Evolutionary conservation across 768 basidiomycete species (phyloP).

Genomic region (Russula ochroleuca): DNA sequence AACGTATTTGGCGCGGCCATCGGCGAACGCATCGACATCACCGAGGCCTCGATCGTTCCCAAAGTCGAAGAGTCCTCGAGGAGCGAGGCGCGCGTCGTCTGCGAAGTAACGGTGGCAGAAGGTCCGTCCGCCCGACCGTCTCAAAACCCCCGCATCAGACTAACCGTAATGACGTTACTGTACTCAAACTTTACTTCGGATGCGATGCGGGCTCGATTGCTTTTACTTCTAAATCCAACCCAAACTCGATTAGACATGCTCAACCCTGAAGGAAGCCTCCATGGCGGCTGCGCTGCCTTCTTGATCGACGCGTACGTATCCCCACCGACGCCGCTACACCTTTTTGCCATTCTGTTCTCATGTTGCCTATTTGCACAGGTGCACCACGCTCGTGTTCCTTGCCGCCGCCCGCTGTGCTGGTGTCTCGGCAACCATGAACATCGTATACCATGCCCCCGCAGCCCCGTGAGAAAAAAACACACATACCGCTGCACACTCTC

Average conservation of each 20-base stretch:
- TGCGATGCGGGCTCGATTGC: too few species aligned
- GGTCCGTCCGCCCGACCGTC: constrained; percentile 31
- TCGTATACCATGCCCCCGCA: constrained; percentile 30
- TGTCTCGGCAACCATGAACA: constrained; percentile 27
- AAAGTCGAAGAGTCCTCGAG: constrained; percentile 34
- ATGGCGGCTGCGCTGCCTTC: constrained; percentile 31
- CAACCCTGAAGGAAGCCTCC: constrained; percentile 28
- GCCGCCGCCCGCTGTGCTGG: constrained; percentile 8
- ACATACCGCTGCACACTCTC: neutral
- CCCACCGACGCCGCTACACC: too few species aligned
- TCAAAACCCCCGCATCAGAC: too few species aligned
- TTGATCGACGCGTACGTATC: constrained; percentile 29
- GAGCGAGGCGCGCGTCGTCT: constrained; percentile 34
- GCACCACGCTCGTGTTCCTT: constrained; percentile 26
- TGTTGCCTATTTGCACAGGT: constrained; percentile 24
- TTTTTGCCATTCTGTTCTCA: too few species aligned
- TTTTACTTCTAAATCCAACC: neutral
- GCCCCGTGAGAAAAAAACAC: constrained; percentile 14
- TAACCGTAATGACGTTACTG: too few species aligned
- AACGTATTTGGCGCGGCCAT: constrained; percentile 28
- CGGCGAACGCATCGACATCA: constrained; percentile 25
- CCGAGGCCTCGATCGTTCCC: constrained; percentile 29
- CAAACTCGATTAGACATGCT: constrained; percentile 31
- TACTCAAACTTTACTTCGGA: too few species aligned
- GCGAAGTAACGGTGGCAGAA: constrained; percentile 31